Base-by-base conservation (phyloP, 2,329 filamentous ascomycete species). In the Arthrobotrys conoides region DNA sequence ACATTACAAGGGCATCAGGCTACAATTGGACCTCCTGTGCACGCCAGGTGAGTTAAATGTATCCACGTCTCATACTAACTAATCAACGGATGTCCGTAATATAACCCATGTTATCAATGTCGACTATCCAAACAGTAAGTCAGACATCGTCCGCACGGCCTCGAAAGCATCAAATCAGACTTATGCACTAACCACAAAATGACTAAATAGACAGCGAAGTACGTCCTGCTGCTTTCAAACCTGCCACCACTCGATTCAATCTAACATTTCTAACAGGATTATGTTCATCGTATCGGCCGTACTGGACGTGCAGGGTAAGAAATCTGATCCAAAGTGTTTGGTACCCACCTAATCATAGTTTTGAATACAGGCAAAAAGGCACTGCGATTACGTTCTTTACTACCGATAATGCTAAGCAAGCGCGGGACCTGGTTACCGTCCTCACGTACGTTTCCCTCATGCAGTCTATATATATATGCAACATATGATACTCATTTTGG, bases 41-140 rank as follows among this genome's bases (percentile, higher is more conserved):
- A 78, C 75, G 70, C 71, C 70, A 79, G 76, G 76, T 79, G 76
- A 79, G 76, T 79, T 78, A 16, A 16, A 27, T 65, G 33, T 70
- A 53, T 75, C 71, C 76, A 48, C 49, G 22, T 67, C 53, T 22
- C 64, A 86, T 90, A 90, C 93, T 97, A 96, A 97, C 92, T 89
- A 90, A 86, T 85, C 87, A 85, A 85, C 97, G 98, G 96, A 99
- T 92, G 96, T 99, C 88, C 95, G 94, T 88, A 97, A 99, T 90
- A 99, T 99, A 88, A 98, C 96, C 87, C 96, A 99, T 88, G 96
- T 99, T 87, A 90, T 99, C 88, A 98, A 98, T 91, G 97, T 98
- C 93, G 96, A 98, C 86, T 98, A 98, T 87, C 95, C 95, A 86
- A 98, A 98, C 89, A 98, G 82, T 82, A 80, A 77, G 82, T 75